Evolutionary conservation across 208 protist species (phyloP), one percentile per base, ranked within the genome.

Genomic region (Phytomonas francai): DNA sequence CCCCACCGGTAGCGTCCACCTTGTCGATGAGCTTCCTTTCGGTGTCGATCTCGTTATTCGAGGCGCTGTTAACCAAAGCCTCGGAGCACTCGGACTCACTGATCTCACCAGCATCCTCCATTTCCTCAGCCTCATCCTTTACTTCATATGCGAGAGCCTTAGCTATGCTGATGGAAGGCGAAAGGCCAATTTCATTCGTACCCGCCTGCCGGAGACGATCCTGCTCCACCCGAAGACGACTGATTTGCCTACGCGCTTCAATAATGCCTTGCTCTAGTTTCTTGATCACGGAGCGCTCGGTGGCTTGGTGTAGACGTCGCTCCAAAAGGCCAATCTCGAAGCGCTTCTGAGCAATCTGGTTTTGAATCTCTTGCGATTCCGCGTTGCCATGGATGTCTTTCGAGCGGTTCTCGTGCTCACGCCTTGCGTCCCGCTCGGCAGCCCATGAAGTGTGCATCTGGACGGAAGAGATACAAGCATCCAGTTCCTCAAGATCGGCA

Each of bases 401-500:
- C 11, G 65, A 61, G n/a, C 77, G 62, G 62, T 73, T 29, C 69
- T 90, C 84, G 30, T 72, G 73, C 34, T 73, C 77, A 8, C 81
- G 87, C 68, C 60, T 75, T 19, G 74, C 80, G 29, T 96, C 90
- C 19, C 79, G 76, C 32, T 71, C 72, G 27, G 82, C 79, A 0
- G 90, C 78, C 90, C 90, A 96, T 51, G 78, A 25, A 27, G 84
- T 84, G 64, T 83, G 81, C 14, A 70, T 63, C 71, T 89, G 87
- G 36, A 96, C 90, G 8, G 81, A 85, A 49, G 42, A 63, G 65
- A 96, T 91, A 71, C 87, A 96, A 16, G 91, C 87, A 56, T 96
- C 86, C 28, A 96, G 75, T 72, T 96, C 90, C 74, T 96, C 87
- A 9, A 96, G 75, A 65, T 96, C 90, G 0, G 90, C 73, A 4